phyloP scores from a whole-genome alignment of 768 basidiomycete genomes.

The Neoboletus magnificus region DNA sequence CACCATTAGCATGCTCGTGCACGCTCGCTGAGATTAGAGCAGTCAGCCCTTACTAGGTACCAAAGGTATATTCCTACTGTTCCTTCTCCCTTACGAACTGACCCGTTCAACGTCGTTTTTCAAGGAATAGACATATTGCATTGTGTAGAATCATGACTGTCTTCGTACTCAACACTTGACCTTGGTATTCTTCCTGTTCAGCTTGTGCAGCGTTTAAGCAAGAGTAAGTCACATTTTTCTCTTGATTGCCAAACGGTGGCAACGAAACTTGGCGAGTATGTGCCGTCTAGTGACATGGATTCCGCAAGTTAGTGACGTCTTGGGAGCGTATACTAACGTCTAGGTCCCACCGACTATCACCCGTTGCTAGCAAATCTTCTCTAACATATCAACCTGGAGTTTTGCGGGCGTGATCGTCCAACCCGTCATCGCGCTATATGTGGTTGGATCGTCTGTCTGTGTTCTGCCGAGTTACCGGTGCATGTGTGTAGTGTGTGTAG shows the following conservation, averaged over 20 bases:
- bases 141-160: constrained; percentile 16
- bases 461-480: no score
- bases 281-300: no score
- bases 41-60: background rate
- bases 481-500: no score
- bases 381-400: no score
- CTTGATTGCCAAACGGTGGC: background rate
- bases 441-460: no score
- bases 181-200: background rate
- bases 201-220: background rate
- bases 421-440: no score
- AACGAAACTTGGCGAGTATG: background rate
- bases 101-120: background rate
- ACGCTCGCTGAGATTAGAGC: background rate
- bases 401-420: no score
- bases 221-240: background rate
- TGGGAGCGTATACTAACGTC: background rate
- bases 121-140: constrained; percentile 14
- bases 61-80: constrained; percentile 1
- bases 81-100: background rate
- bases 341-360: background rate
- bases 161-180: constrained; percentile 4
- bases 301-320: no score
- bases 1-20: constrained; percentile 31
- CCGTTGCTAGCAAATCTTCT: background rate